A percentile compares a stretch with the other conserved stretches of the same genome.
phyloP scores from a whole-genome alignment of 768 basidiomycete genomes.

The Porpolomopsis calyptriformis region DNA sequence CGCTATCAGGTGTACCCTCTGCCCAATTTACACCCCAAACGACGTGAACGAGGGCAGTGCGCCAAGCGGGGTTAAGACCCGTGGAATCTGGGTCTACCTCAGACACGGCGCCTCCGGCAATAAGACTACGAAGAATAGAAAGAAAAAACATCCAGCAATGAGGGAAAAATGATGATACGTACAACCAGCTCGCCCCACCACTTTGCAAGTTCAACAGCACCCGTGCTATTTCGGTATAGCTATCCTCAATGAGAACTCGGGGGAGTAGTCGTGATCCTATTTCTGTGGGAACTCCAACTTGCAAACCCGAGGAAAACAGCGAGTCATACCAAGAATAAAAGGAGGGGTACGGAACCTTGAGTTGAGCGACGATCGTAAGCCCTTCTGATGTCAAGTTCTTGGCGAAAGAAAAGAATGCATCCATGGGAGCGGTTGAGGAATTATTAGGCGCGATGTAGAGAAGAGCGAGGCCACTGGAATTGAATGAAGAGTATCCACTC shows the following conservation, averaged over 20 bases:
- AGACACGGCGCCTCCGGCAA: constrained; percentile 36
- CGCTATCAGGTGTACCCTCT: constrained; percentile 18
- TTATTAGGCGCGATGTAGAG: constrained; percentile 25
- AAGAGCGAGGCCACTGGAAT: constrained; percentile 15
- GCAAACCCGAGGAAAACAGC: neutral
- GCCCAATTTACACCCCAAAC: constrained; percentile 17
- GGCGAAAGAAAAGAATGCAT: constrained; percentile 23
- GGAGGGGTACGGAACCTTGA: constrained; percentile 14
- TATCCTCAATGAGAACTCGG: constrained; percentile 15
- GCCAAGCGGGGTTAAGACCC: constrained; percentile 40
- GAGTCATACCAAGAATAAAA: constrained; percentile 18
- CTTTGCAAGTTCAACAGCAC: constrained; percentile 9
- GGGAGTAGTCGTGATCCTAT: constrained; percentile 26
- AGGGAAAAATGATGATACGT: neutral
- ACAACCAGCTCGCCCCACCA: constrained; percentile 9
- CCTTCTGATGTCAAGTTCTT: constrained; percentile 17
- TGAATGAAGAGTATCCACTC: constrained; percentile 28
- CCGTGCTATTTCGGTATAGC: constrained; percentile 6
- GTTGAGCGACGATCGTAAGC: constrained; percentile 2
- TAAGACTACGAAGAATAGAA: constrained; percentile 18
- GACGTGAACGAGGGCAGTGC: constrained; percentile 28
- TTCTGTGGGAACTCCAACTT: constrained; percentile 20
- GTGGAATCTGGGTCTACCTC: constrained; percentile 25
- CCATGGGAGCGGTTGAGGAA: constrained; percentile 25
- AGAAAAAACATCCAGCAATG: neutral